These are phyloP conservation scores for Pseudozyma hubeiensis DNA, from an alignment of 1,284 basidiomycete species.

Conservation along the genomic window DNA sequence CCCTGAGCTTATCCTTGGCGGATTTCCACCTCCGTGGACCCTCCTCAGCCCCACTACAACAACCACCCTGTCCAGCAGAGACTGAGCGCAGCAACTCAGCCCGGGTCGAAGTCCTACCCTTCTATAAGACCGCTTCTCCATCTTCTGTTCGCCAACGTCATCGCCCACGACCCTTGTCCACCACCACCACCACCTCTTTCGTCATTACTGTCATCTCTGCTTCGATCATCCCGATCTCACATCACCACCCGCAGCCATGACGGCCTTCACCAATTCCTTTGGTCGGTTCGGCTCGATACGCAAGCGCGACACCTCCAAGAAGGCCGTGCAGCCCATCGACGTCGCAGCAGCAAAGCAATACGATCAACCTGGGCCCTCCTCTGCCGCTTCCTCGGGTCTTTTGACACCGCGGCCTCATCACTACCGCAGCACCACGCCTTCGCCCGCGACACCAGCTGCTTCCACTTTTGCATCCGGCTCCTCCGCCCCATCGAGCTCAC, in stretches of 20 bases:
- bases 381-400: conserved; percentile 25
- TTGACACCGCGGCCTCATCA: conserved; percentile 27
- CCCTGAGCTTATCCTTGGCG: too few species aligned
- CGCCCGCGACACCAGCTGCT: conserved; percentile 23
- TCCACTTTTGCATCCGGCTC: conserved; percentile 6
- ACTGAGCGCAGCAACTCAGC: too few species aligned
- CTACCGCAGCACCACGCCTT: conserved; percentile 19
- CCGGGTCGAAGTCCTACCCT: too few species aligned
- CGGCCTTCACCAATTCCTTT: conserved; percentile 22
- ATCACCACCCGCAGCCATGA: conserved; percentile 7
- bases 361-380: conserved; percentile 20
- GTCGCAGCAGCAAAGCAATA: conserved; percentile 40
- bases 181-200: not conserved
- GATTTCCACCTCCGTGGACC: too few species aligned
- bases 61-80: too few species aligned
- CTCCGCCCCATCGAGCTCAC: conserved; percentile 10
- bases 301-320: conserved; percentile 20
- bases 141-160: conserved; percentile 1
- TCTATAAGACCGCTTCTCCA: not conserved
- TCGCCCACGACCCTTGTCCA: not conserved
- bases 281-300: conserved; percentile 24
- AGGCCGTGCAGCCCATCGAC: conserved; percentile 38
- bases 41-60: too few species aligned
- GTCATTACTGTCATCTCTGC: not conserved
- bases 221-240: not conserved